Evolutionary conservation across 1,284 basidiomycete genomes (phyloP).

Genomic region (Agroathelia rolfsii): DNA sequence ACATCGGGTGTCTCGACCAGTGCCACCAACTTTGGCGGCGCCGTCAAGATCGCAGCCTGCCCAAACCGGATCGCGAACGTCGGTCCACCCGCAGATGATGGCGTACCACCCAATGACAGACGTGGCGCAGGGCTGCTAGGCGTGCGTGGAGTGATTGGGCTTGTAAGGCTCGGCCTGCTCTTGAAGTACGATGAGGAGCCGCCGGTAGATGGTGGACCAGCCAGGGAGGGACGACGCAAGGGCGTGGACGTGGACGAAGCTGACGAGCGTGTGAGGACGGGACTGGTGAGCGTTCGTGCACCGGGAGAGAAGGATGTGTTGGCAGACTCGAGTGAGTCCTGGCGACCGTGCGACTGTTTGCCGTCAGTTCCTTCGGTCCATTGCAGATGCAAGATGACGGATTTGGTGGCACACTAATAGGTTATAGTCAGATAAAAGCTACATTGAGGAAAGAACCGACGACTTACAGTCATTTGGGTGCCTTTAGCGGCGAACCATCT

Average conservation of each 20-base stretch:
- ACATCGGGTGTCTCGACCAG: constrained; percentile 78
- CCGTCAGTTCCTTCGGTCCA: constrained; percentile 68
- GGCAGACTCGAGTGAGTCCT: constrained; percentile 13
- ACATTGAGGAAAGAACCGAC: too few relatives aligned
- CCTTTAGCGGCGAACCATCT: constrained; percentile 89
- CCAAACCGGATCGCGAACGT: constrained; percentile 44
- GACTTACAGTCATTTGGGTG: constrained; percentile 75
- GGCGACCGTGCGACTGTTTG: constrained; percentile 13
- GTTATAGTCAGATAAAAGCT: not conserved
- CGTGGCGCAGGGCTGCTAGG: constrained; percentile 32
- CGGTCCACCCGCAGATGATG: constrained; percentile 17
- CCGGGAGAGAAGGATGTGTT: constrained; percentile 16
- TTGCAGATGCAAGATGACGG: constrained; percentile 77
- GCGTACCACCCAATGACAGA: constrained; percentile 15
- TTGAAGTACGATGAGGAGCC: too few relatives aligned
- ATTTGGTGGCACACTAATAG: constrained; percentile 79
- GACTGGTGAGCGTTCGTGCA: constrained; percentile 8
- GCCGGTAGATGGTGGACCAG: too few relatives aligned
- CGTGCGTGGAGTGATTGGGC: constrained; percentile 32
- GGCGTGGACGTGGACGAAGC: constrained; percentile 24
- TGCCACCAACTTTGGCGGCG: constrained; percentile 69
- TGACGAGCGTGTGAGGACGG: constrained; percentile 18
- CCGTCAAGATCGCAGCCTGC: constrained; percentile 62
- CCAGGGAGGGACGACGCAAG: constrained; percentile 30
- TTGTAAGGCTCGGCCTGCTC: too few relatives aligned